phyloP scores from a whole-genome alignment of 106 monocot species.

The Dioscorea alata region DNA sequence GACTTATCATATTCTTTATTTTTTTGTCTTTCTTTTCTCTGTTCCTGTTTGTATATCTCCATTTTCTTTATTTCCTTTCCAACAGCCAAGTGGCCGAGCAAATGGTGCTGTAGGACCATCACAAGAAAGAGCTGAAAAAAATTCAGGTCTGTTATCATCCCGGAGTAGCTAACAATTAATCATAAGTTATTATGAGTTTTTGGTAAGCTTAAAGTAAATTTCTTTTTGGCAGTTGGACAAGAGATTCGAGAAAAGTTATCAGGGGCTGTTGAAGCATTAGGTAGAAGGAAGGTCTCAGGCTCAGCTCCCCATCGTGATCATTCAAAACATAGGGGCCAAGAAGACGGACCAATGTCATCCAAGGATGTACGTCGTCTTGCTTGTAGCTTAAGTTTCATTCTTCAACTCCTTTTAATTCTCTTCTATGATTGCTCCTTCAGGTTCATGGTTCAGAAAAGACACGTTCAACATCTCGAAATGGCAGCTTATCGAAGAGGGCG shows the following conservation, averaged over 20 bases:
- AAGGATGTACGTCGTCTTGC: background rate
- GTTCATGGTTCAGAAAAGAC: constrained; percentile 1
- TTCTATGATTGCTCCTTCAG: constrained; percentile 5
- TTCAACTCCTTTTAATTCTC: background rate
- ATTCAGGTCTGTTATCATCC: background rate
- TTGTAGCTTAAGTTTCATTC: background rate
- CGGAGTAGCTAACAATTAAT: background rate
- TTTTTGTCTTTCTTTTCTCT: background rate
- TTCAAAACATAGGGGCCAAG: constrained; percentile 36
- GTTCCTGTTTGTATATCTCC: background rate
- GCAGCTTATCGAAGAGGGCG: constrained; percentile 60
- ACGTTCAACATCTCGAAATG: constrained; percentile 23
- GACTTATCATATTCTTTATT: background rate
- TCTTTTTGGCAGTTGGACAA: background rate
- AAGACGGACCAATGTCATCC: constrained; percentile 11
- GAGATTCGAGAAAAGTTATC: background rate
- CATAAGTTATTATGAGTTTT: background rate
- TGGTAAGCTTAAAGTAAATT: background rate
- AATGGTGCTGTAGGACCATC: background rate
- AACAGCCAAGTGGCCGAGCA: background rate
- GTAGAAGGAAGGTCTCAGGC: constrained; percentile 47
- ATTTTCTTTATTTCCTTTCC: background rate
- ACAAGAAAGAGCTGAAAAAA: background rate
- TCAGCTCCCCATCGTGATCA: constrained; percentile 42
- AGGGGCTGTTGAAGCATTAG: constrained; percentile 41